Evolutionary conservation across 495 filamentous ascomycete genomes (phyloP), one percentile per base, ranked within the genome.

Genomic region (Talaromyces nanjingensis): DNA sequence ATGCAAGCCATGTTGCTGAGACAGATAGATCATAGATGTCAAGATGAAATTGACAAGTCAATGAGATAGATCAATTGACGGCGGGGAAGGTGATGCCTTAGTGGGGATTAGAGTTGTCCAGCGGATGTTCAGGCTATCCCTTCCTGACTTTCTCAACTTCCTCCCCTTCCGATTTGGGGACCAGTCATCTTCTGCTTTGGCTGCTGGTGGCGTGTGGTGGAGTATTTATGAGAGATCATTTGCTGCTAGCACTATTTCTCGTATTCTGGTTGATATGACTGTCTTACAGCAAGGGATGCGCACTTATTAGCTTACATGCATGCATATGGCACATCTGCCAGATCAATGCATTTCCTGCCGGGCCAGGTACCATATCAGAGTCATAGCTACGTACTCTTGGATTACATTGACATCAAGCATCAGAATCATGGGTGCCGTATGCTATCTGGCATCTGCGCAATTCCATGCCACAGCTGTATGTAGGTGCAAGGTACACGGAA

Each of bases 21-120:
- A 24, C 49, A 54, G 49, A 54, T 22, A 22, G 33, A 37, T 37
- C 33, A 37, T 37, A 24, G n/a, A 16, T 27, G 27, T 27, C 12
- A 39, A 4, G 34, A 39, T 14, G 18, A 20, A 55, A 0, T 27
- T 27, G 4, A 27, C 27, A 27, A 27, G 27, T 27, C 3, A 27
- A 27, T 56, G 53, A 56, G 53, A 56, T 31, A 6, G 22, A 56
- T 56, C 53, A 56, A 56, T 56, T 56, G 45, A 49, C 45, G 18
- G 45, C 7, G 45, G 45, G 18, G 45, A 49, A 49, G 18, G 22
- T 2, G 22, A 24, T 24, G 22, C n/a, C n/a, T 29, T 29, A 29
- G 42, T 49, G 45, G n/a, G 18, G n/a, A 18, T 9, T 49, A 18
- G 18, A 20, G 45, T 49, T 8, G n/a, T 7, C n/a, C 5, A 7